phyloP scores from a whole-genome alignment of 2,329 filamentous ascomycete species.

The Cercospora zeina region DNA sequence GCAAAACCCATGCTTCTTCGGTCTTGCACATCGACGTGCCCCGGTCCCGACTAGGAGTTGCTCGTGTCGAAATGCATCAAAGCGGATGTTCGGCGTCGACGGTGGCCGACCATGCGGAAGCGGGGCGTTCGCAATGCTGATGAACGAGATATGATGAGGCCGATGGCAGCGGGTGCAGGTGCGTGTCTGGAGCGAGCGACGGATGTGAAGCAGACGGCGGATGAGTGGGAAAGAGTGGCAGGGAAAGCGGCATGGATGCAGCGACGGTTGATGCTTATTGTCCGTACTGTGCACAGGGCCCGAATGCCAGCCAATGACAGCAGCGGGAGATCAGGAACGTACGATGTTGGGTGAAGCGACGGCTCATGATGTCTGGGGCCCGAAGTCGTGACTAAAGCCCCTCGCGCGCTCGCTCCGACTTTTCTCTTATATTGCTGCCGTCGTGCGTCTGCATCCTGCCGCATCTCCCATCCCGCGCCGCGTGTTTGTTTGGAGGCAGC shows the following conservation, averaged over 20 bases:
- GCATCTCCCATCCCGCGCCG: not conserved
- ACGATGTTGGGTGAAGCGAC: not conserved
- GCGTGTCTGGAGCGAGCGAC: not conserved
- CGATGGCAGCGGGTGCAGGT: not conserved
- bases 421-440: not conserved
- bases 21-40: not conserved
- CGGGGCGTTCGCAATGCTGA: no score
- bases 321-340: not conserved
- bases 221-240: not conserved
- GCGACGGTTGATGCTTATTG: not conserved
- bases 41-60: not conserved
- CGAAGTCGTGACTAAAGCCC: not conserved
- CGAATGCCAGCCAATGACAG: not conserved
- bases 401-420: not conserved
- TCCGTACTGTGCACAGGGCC: not conserved
- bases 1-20: not conserved
- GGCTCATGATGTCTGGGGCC: not conserved
- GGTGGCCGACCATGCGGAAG: not conserved
- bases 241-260: not conserved
- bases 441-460: not conserved
- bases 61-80: slow-evolving; percentile 1
- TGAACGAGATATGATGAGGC: no score
- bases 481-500: not conserved
- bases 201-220: not conserved
- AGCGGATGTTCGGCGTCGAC: not conserved